Evolutionary conservation across 768 basidiomycete species (phyloP).

Genomic region (Exsudoporus frostii): DNA sequence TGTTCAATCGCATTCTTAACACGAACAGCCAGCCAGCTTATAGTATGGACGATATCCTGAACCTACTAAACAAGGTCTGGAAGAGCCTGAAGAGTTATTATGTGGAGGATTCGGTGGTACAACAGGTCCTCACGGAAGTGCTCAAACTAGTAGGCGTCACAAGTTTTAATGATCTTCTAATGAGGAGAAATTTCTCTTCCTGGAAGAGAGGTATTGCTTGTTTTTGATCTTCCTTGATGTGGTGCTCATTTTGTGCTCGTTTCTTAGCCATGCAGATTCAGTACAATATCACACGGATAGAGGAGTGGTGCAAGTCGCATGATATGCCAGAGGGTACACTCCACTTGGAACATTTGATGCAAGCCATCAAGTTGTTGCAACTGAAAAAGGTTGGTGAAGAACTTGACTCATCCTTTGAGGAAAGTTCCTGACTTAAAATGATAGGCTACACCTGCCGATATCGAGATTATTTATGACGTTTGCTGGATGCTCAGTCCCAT

Average conservation of each 20-base stretch:
- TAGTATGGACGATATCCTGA: constrained; percentile 97
- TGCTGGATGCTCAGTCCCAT: constrained; percentile 99
- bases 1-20: constrained; percentile 91
- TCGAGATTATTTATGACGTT: constrained; percentile 98
- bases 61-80: constrained; percentile 96
- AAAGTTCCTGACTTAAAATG: constrained; percentile 6
- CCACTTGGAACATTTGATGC: constrained; percentile 98
- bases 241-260: background rate
- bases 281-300: constrained; percentile 96
- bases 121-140: constrained; percentile 92
- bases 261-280: constrained; percentile 97
- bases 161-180: constrained; percentile 96
- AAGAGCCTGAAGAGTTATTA: constrained; percentile 98
- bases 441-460: constrained; percentile 89
- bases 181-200: constrained; percentile 98
- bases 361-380: constrained; percentile 96
- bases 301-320: constrained; percentile 99
- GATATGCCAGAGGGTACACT: constrained; percentile 99
- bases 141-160: constrained; percentile 94
- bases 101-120: constrained; percentile 95
- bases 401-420: background rate
- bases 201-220: constrained; percentile 89
- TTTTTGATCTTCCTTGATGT: background rate
- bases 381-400: constrained; percentile 80
- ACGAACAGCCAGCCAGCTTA: constrained; percentile 85